phyloP scores from a whole-genome alignment of 2,329 filamentous ascomycete species.

The Lecanoromycetidae sp. region DNA sequence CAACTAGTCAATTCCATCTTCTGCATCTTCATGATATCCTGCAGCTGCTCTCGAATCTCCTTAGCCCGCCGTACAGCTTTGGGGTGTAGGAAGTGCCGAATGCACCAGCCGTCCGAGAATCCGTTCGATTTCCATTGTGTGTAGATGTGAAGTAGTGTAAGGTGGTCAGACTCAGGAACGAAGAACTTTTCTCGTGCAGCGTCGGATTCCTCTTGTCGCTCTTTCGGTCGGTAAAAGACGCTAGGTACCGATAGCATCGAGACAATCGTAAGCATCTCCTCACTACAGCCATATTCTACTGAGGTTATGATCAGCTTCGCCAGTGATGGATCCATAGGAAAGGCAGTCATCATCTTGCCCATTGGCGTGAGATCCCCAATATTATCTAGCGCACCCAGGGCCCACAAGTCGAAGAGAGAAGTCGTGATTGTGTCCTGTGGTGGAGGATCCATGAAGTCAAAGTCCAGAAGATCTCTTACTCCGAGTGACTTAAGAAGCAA shows the following conservation, averaged over 20 bases:
- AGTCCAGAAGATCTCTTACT: slow-evolving; percentile 86
- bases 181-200: slow-evolving; percentile 95
- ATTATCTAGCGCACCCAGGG: slow-evolving; percentile 84
- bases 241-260: slow-evolving; percentile 95
- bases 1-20: slow-evolving; percentile 80
- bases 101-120: slow-evolving; percentile 81
- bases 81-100: slow-evolving; percentile 85
- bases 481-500: slow-evolving; percentile 87
- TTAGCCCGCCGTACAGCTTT: slow-evolving; percentile 84
- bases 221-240: slow-evolving; percentile 94
- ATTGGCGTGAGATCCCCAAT: slow-evolving; percentile 80
- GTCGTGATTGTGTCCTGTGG: slow-evolving; percentile 97
- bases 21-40: slow-evolving; percentile 88
- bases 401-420: slow-evolving; percentile 95
- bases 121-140: slow-evolving; percentile 90
- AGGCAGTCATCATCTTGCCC: slow-evolving; percentile 87
- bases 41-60: slow-evolving; percentile 85
- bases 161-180: slow-evolving; percentile 91
- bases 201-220: slow-evolving; percentile 92
- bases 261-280: slow-evolving; percentile 97
- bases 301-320: slow-evolving; percentile 91
- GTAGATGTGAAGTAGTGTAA: slow-evolving; percentile 92
- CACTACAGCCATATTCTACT: slow-evolving; percentile 79
- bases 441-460: slow-evolving; percentile 98
- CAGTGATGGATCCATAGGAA: slow-evolving; percentile 93